Evolutionary conservation across 495 filamentous ascomycete genomes (phyloP), one percentile per base, ranked within the genome.

Genomic region (Penicillium fimorum): DNA sequence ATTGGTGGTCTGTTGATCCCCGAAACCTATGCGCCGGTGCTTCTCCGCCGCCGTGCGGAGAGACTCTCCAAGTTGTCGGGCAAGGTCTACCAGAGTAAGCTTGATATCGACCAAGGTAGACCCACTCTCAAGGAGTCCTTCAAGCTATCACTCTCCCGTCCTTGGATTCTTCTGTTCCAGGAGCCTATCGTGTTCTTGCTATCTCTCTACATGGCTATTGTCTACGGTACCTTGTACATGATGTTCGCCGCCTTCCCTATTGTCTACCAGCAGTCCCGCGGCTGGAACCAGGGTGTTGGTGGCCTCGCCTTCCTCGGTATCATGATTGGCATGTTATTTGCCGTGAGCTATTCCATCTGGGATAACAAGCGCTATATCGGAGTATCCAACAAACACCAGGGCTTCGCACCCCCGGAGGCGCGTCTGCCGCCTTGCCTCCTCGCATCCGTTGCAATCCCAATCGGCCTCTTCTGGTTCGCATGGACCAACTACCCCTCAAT

Each of bases 261-360:
- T 52, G 86, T 96, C 50, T 96, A 90, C 71, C 76, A 82, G 25
- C 66, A 83, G 25, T 64, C 84, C 53, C 88, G 91, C 30, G 84
- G 84, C 60, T 96, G 91, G 92, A 80, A 79, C 37, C 77, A 85
- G 38, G 85, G 88, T 42, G 65, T 89, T 33, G 78, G 84, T 1
- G 89, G 89, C n/a, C 82, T 96, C 3, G 76, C 90, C 7, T 96
- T 94, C 72, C 64, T 86, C 4, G 90, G 90, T 27, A 92, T 96
- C 52, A 90, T 89, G 58, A 71, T 89, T 56, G 92, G 92, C 58
- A 95, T 96, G 89, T 44, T 91, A 3, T 18, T 80, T 2, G 90
- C 81, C 8, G 80, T 85, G 25, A 51, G 48, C 17, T 80, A 79
- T 43, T 72, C 68, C 17, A 62, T 80, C n/a, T 67, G 66, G 60